phyloP scores from a whole-genome alignment of 1,284 basidiomycete genomes.

The Tausonia pullulans region DNA sequence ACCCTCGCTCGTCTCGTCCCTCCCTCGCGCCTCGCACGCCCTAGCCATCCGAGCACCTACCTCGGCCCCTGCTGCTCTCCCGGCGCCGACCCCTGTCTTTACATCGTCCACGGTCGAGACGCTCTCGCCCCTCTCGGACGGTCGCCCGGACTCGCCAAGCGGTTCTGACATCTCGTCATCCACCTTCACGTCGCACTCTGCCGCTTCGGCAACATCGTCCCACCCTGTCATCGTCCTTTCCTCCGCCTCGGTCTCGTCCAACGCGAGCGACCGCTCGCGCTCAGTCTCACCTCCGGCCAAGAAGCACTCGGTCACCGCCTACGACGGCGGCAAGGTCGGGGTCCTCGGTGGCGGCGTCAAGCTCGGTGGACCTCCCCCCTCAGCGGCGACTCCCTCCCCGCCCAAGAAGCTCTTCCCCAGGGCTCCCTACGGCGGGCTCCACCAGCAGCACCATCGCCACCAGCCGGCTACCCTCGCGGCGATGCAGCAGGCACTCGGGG shows the following conservation, averaged over 20 bases:
- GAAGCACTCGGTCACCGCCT: constrained; percentile 33
- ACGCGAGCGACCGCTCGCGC: not conserved
- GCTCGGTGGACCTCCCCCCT: constrained; percentile 23
- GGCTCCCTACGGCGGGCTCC: not conserved
- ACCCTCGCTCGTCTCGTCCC: not conserved
- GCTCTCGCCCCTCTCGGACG: not conserved
- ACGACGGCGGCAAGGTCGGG: constrained; percentile 37
- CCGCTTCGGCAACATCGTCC: constrained; percentile 4
- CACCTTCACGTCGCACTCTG: not conserved
- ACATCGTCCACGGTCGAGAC: not conserved
- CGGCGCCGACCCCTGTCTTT: not conserved
- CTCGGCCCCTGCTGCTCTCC: not conserved
- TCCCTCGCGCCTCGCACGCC: constrained; percentile 13
- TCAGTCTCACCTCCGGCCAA: constrained; percentile 7
- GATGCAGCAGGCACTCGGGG: not conserved
- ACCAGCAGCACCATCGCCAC: not conserved
- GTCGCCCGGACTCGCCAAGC: constrained; percentile 11
- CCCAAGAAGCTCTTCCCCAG: not conserved
- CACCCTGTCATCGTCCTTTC: constrained; percentile 12
- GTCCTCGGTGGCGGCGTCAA: constrained; percentile 37
- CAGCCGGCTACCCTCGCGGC: not conserved
- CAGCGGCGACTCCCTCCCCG: not conserved
- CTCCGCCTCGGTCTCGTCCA: constrained; percentile 15
- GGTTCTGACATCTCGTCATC: constrained; percentile 5
- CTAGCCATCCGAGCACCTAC: constrained; percentile 12